phyloP scores from a whole-genome alignment of 75 land plant species.

The Pinus albicaulis region DNA sequence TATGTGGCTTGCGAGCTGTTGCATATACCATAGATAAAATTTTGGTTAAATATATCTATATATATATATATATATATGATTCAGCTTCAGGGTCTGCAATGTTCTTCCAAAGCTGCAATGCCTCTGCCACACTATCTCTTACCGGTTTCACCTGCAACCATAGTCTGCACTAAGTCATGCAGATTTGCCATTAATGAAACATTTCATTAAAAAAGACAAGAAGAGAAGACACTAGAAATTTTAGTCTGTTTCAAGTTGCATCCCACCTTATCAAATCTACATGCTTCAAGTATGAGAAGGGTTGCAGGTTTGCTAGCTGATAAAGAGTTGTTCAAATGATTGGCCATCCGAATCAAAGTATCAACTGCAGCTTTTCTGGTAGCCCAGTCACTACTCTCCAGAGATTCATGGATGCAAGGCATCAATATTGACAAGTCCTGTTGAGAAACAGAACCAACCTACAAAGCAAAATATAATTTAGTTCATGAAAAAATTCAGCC shows the following conservation, averaged over 20 bases:
- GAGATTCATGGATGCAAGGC: conserved; percentile 36
- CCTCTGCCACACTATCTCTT: conserved; percentile 32
- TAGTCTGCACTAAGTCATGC: not conserved
- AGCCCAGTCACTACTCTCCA: conserved; percentile 25
- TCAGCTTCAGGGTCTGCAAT: conserved; percentile 15
- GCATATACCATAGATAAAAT: no score
- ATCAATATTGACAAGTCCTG: conserved; percentile 13
- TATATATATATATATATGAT: no score
- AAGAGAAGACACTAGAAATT: not conserved
- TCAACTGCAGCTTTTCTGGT: conserved; percentile 38
- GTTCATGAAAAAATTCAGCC: not conserved
- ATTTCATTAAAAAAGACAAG: not conserved
- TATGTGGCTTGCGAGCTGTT: no score
- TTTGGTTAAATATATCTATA: no score
- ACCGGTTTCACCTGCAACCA: conserved; percentile 30
- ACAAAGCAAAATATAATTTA: conserved; percentile 3
- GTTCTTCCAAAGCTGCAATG: conserved; percentile 36
- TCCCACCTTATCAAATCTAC: conserved; percentile 36
- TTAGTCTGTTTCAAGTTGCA: not conserved
- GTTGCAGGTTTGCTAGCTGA: conserved; percentile 9
- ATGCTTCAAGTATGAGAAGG: conserved; percentile 12
- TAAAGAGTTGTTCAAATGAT: conserved; percentile 9
- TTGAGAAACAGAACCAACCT: not conserved
- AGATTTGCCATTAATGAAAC: not conserved
- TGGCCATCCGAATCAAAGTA: conserved; percentile 14